Percentiles rank a stretch among this genome's conserved stretches.
Evolutionary conservation across 805 yeast genomes (phyloP).

Genomic region (Monosporozyma aquatica): DNA sequence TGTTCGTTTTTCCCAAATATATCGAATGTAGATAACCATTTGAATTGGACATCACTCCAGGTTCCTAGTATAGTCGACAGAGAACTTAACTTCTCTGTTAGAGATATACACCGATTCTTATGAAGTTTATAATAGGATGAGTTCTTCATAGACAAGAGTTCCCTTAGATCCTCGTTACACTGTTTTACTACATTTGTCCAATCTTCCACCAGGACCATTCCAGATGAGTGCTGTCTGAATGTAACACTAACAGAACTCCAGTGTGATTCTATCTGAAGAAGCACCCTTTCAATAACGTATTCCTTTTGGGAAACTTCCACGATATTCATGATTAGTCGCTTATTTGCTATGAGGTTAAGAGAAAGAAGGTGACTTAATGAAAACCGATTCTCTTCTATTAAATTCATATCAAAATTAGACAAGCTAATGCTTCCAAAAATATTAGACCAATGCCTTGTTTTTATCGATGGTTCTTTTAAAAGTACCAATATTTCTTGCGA

Average conservation of each 20-base stretch:
- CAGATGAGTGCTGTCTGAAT: slow-evolving; percentile 42
- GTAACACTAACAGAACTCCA: slow-evolving; percentile 54
- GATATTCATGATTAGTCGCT: slow-evolving; percentile 37
- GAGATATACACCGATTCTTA: slow-evolving; percentile 43
- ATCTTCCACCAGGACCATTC: slow-evolving; percentile 49
- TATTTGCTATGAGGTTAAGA: slow-evolving; percentile 41
- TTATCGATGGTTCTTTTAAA: slow-evolving; percentile 48
- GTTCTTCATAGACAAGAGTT: slow-evolving; percentile 58
- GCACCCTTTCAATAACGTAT: slow-evolving; percentile 48
- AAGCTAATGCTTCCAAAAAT: slow-evolving; percentile 33
- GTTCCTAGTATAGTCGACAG: slow-evolving; percentile 46
- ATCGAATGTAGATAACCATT: slow-evolving; percentile 81
- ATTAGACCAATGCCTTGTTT: slow-evolving; percentile 57
- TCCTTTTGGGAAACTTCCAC: slow-evolving; percentile 67
- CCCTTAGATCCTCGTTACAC: slow-evolving; percentile 50
- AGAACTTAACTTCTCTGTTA: slow-evolving; percentile 49
- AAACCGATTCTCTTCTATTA: slow-evolving; percentile 14
- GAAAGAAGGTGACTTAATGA: slow-evolving; percentile 55
- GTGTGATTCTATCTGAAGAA: slow-evolving; percentile 39
- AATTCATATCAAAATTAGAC: slow-evolving; percentile 14
- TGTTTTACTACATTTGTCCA: slow-evolving; percentile 58
- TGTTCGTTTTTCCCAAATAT: slow-evolving; percentile 56
- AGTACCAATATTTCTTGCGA: not conserved
- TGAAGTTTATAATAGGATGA: slow-evolving; percentile 55
- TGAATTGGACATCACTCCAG: slow-evolving; percentile 83